Conservation (phyloP, 2,329 filamentous ascomycete genomes). For the Epichloe sp. region DNA sequence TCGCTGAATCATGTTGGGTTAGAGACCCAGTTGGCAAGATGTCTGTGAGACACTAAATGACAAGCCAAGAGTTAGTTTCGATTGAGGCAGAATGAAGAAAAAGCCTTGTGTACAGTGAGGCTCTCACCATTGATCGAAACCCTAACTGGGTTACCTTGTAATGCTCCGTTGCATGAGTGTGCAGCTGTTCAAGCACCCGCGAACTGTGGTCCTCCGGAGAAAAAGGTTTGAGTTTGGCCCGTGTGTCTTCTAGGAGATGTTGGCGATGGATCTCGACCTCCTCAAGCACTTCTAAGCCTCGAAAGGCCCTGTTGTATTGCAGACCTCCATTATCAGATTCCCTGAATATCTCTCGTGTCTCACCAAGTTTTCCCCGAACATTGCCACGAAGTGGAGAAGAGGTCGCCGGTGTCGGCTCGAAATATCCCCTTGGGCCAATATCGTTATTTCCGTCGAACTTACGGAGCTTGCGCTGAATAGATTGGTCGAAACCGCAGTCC, state of each 20-base stretch:
- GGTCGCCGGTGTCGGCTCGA: background rate
- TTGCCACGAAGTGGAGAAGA: slow-evolving; percentile 9
- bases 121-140: slow-evolving; percentile 20
- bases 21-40: slow-evolving; percentile 3
- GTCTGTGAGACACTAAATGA: slow-evolving; percentile 1
- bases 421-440: slow-evolving; percentile 5
- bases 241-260: slow-evolving; percentile 14
- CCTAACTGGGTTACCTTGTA: slow-evolving; percentile 20
- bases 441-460: slow-evolving; percentile 17
- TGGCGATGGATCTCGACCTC: slow-evolving; percentile 20
- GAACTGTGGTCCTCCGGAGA: slow-evolving; percentile 6
- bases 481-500: slow-evolving; percentile 21
- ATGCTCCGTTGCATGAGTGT: slow-evolving; percentile 15
- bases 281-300: slow-evolving; percentile 20
- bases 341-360: slow-evolving; percentile 16
- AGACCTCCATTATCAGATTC: slow-evolving; percentile 15
- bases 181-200: slow-evolving; percentile 17
- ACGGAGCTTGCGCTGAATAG: slow-evolving; percentile 17
- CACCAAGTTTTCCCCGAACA: slow-evolving; percentile 15
- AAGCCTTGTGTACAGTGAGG: background rate
- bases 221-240: slow-evolving; percentile 6
- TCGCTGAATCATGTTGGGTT: slow-evolving; percentile 6
- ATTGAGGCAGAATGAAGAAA: background rate
- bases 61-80: background rate
- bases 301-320: slow-evolving; percentile 13